Percentiles rank a stretch among this genome's conserved stretches.
Conservation (phyloP, 192 early-diverging fungal species). For the Funneliformis mosseae region DNA sequence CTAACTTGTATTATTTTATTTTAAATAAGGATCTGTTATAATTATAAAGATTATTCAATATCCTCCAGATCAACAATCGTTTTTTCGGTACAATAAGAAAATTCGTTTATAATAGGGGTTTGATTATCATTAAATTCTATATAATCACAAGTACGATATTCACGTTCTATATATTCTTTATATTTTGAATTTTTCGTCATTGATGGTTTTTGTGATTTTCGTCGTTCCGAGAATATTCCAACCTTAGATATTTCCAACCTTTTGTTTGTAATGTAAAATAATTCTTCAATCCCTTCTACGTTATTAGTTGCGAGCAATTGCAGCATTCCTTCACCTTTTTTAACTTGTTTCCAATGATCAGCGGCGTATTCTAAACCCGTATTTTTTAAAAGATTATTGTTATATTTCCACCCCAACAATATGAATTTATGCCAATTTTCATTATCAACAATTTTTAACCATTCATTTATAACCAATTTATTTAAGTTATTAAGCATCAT, state of each 20-base stretch:
- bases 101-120: not conserved
- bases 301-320: not conserved
- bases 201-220: not conserved
- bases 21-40: too few species aligned
- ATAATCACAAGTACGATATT: not conserved
- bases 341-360: slow-evolving; percentile 18
- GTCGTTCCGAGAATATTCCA: not conserved
- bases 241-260: not conserved
- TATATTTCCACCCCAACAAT: slow-evolving; percentile 1
- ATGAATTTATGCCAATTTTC: slow-evolving; percentile 19
- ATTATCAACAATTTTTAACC: not conserved
- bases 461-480: not conserved
- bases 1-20: too few species aligned
- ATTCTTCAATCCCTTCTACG: slow-evolving; percentile 14
- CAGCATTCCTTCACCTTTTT: not conserved
- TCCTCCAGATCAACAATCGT: not conserved
- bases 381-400: not conserved
- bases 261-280: not conserved
- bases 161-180: not conserved
- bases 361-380: slow-evolving; percentile 7
- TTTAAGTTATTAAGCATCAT: not conserved
- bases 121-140: not conserved
- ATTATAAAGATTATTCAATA: too few species aligned
- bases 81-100: not conserved
- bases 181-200: not conserved